Evolutionary conservation across 768 basidiomycete species (phyloP).

Genomic region (Macrolepiota fuliginosa): DNA sequence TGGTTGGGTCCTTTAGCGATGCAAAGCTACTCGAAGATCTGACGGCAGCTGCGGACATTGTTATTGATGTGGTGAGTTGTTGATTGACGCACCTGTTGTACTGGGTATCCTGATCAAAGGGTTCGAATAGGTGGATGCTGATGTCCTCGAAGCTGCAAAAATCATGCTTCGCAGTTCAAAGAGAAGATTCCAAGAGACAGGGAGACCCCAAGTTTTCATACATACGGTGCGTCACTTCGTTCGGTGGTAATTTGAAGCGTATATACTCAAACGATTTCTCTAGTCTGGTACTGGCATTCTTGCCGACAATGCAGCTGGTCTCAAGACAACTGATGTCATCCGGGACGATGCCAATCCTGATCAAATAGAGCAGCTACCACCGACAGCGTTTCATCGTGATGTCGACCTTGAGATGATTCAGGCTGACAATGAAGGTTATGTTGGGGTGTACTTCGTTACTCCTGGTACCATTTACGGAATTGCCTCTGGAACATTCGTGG

Average conservation of each 20-base stretch:
- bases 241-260: neutral
- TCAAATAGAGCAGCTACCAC: conserved; percentile 41
- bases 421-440: conserved; percentile 50
- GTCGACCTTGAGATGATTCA: conserved; percentile 48
- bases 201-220: conserved; percentile 32
- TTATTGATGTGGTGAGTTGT: conserved; percentile 36
- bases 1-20: conserved; percentile 42
- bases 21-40: conserved; percentile 32
- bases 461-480: conserved; percentile 55
- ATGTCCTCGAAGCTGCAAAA: conserved; percentile 34
- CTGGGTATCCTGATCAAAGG: neutral
- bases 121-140: conserved; percentile 33
- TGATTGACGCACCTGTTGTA: neutral
- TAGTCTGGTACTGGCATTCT: conserved; percentile 40
- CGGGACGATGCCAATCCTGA: conserved; percentile 49
- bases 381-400: conserved; percentile 42
- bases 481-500: conserved; percentile 44
- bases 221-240: conserved; percentile 38
- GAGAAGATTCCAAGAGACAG: conserved; percentile 29
- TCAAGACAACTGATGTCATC: conserved; percentile 32
- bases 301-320: conserved; percentile 42
- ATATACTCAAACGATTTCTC: neutral
- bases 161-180: conserved; percentile 38
- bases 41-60: conserved; percentile 43
- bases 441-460: conserved; percentile 49